These are phyloP conservation scores for Tetraselmis striata DNA, from an alignment of 139 green algal genomes.

Conservation along the genomic window DNA sequence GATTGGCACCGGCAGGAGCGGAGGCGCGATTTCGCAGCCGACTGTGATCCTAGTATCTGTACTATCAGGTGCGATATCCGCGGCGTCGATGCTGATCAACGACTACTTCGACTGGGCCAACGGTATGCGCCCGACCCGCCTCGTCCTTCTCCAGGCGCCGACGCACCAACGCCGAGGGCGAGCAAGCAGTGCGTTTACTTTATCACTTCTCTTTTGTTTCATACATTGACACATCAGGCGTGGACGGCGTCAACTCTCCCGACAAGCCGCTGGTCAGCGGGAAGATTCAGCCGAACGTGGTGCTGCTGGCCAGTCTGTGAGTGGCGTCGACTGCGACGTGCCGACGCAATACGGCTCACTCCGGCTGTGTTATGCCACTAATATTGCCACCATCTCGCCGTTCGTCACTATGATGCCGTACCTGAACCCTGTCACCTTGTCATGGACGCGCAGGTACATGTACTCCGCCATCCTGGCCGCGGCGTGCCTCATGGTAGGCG, in stretches of 20 bases:
- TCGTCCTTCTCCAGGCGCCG: neutral
- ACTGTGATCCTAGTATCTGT: conserved; percentile 32
- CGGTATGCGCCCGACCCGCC: neutral
- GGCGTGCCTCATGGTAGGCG: conserved; percentile 32
- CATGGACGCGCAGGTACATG: conserved; percentile 32
- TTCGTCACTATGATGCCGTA: neutral
- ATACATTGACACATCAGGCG: neutral
- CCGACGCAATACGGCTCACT: neutral
- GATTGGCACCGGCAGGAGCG: neutral
- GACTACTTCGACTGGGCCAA: conserved; percentile 60
- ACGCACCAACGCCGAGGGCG: no score
- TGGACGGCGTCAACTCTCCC: conserved; percentile 49
- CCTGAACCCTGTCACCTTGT: conserved; percentile 27
- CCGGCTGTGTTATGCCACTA: neutral
- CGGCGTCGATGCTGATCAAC: conserved; percentile 55
- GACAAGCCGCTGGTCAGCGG: conserved; percentile 31
- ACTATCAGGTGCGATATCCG: conserved; percentile 36
- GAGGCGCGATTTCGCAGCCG: neutral
- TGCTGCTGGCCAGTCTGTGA: neutral
- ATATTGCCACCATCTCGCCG: neutral
- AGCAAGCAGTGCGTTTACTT: neutral
- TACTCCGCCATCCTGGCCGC: conserved; percentile 28
- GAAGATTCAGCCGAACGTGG: neutral
- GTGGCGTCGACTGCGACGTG: neutral
- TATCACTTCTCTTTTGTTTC: neutral